Evolutionary conservation across 1,284 basidiomycete genomes (phyloP), one percentile per base, ranked within the genome.

Genomic region (Microbotryum saponariae): DNA sequence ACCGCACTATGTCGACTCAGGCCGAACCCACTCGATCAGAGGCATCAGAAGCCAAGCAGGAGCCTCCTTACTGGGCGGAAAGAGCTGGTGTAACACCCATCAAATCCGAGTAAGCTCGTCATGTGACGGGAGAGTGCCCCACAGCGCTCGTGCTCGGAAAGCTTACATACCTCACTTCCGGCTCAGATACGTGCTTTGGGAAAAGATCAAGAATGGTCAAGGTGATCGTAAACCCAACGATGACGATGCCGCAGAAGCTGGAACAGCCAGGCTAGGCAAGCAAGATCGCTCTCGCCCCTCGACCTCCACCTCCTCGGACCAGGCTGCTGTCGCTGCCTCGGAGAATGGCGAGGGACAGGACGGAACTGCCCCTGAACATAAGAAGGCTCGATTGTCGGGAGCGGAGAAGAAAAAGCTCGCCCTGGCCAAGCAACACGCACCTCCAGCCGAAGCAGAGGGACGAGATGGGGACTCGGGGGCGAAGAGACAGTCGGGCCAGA

Each of bases 211-310:
- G 16, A 25, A 61, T 72, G 27, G 65, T 72, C 31, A 76, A 65
- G n/a, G 74, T 74, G 54, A 71, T 77, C 5, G 80, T 88, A 42
- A 42, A 18, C 37, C 37, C 37, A 42, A 42, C 12, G 37, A 42
- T 42, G 37, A 91, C 70, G 88, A 90, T 71, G 83, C 82, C 6
- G 87, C 87, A 7, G 88, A 90, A 72, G 85, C 58, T 77, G 66
- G 51, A 73, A 66, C 53, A 66, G 60, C 48, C 53, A 45, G 18
- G 54, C 65, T 62, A 58, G 69, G 67, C 68, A 60, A 29, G 25
- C 23, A 56, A 46, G 33, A n/a, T 12, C 27, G 49, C 33, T 59
- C 37, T 37, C 18, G 31, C 21, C 20, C 37, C 44, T 31, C 37
- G 21, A n/a, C 23, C 20, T 21, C 48, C 2, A 42, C 37, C 37